phyloP scores from a whole-genome alignment of 202 grass and related monocot species.

The Saccharum hybrid region DNA sequence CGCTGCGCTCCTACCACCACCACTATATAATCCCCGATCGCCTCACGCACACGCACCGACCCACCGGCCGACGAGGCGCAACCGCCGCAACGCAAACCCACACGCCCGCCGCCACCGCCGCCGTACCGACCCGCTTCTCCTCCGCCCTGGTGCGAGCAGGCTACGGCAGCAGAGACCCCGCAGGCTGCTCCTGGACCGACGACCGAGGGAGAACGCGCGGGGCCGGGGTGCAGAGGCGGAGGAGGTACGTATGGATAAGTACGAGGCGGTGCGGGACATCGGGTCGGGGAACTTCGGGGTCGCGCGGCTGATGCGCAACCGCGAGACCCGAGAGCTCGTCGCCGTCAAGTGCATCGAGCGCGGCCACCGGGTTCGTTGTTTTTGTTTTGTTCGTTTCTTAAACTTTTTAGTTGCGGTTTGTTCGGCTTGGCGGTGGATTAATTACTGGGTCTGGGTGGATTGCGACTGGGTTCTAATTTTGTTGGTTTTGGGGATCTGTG shows the following conservation, averaged over 20 bases:
- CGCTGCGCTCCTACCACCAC: constrained; percentile 11
- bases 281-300: constrained; percentile 98
- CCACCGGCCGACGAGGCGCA: constrained; percentile 37
- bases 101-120: constrained; percentile 9
- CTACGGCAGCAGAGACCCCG: background rate
- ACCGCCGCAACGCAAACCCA: constrained; percentile 22
- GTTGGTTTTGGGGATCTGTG: constrained; percentile 39
- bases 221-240: background rate
- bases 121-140: constrained; percentile 1
- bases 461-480: constrained; percentile 17
- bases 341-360: constrained; percentile 96
- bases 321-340: constrained; percentile 88
- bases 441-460: constrained; percentile 29
- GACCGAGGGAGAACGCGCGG: background rate
- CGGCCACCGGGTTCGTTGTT: constrained; percentile 63
- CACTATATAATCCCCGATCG: constrained; percentile 47
- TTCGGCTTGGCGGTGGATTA: constrained; percentile 5
- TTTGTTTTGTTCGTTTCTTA: background rate
- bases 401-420: constrained; percentile 1
- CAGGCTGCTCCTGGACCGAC: background rate
- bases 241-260: constrained; percentile 70
- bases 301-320: constrained; percentile 86
- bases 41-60: constrained; percentile 43
- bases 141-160: background rate
- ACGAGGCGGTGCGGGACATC: constrained; percentile 92